A percentile compares a stretch with the other conserved stretches of the same genome.
These are phyloP conservation scores for Paratinospora sagittata DNA, from an alignment of 164 flowering plant genomes.

Conservation along the genomic window DNA sequence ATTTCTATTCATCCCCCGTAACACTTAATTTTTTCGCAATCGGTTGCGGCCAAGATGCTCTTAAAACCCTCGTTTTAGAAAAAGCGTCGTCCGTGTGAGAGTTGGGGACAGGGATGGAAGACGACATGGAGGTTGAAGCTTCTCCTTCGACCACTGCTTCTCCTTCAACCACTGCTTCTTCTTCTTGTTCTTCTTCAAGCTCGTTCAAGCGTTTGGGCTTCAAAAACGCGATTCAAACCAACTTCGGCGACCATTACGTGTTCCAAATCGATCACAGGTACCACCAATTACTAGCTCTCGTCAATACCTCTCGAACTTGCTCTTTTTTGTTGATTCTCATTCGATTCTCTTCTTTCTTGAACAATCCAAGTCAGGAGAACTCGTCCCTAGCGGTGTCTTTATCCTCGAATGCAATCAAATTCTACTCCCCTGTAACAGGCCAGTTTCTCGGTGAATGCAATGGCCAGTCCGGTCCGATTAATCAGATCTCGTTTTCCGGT, in stretches of 20 bases:
- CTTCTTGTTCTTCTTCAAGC: too few species aligned
- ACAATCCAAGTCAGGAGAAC: slow-evolving; percentile 48
- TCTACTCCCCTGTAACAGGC: slow-evolving; percentile 75
- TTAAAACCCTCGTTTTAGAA: slow-evolving; percentile 3
- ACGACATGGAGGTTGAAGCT: slow-evolving; percentile 37
- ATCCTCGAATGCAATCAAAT: slow-evolving; percentile 70
- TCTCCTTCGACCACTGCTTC: slow-evolving; percentile 12
- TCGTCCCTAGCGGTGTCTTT: slow-evolving; percentile 77
- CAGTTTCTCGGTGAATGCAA: slow-evolving; percentile 79
- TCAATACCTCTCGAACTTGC: not conserved
- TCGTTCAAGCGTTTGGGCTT: slow-evolving; percentile 48
- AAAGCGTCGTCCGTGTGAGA: not conserved
- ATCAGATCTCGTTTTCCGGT: slow-evolving; percentile 53
- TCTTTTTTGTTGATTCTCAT: not conserved
- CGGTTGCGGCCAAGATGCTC: too few species aligned
- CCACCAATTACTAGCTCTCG: too few species aligned
- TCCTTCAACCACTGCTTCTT: too few species aligned
- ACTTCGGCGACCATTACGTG: slow-evolving; percentile 85
- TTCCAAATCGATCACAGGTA: slow-evolving; percentile 83
- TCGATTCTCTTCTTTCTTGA: not conserved
- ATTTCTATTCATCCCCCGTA: too few species aligned
- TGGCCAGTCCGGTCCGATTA: slow-evolving; percentile 67
- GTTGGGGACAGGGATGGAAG: slow-evolving; percentile 14
- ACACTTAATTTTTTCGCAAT: too few species aligned
- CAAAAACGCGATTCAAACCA: slow-evolving; percentile 81